phyloP scores from a whole-genome alignment of 208 protist genomes.

The Acanthamoeba royreba region DNA sequence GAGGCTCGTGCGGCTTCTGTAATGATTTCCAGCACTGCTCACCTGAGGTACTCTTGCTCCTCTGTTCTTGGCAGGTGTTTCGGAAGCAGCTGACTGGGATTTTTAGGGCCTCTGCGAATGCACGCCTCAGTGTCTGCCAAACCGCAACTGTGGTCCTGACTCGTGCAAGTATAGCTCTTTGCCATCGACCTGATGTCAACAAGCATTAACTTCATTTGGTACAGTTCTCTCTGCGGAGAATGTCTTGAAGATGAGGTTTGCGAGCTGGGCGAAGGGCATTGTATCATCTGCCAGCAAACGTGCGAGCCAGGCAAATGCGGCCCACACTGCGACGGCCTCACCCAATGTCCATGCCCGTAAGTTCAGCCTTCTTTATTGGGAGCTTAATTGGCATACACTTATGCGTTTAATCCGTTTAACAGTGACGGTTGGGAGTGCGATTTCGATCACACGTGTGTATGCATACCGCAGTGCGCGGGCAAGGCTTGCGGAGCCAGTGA shows the following conservation, averaged over 20 bases:
- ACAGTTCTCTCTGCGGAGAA: conserved; percentile 1
- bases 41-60: not conserved
- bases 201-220: not conserved
- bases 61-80: not conserved
- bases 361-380: not conserved
- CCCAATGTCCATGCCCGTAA: not conserved
- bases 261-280: not conserved
- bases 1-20: conserved; percentile 26
- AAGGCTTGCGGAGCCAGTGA: not conserved
- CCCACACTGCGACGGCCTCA: not conserved
- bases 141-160: conserved; percentile 1
- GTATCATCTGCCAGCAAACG: not conserved
- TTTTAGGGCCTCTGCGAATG: not conserved
- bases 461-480: not conserved
- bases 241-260: conserved; percentile 30
- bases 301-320: not conserved
- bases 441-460: not conserved
- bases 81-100: not conserved
- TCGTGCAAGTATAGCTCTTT: not conserved
- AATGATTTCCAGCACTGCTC: conserved; percentile 17
- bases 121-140: conserved; percentile 29
- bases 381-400: not conserved
- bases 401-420: not conserved
- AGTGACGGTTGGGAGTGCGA: not conserved
- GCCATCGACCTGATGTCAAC: not conserved